Base-by-base conservation (phyloP, 2,329 filamentous ascomycete species). In the Taxawa tesnikishii region DNA sequence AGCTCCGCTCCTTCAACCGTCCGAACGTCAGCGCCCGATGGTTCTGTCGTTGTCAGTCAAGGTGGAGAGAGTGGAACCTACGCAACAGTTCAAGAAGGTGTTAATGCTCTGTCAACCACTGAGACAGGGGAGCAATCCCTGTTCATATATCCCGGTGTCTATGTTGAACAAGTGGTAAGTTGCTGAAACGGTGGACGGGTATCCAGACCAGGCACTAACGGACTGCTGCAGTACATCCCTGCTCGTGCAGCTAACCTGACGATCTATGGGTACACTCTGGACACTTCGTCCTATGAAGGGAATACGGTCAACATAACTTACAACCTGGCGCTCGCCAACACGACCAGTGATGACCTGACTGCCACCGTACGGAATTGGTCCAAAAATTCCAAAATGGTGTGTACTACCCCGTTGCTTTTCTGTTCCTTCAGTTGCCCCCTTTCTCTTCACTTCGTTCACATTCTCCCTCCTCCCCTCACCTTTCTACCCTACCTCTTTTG, bases 31-130 rank as follows among this genome's bases (percentile, higher is more conserved):
- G 48, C 65, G n/a, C 70, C 69, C 3, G 44, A 55, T 3, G 68
- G 67, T 12, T 67, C 67, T 31, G 51, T 72, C 3, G 56, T 61
- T 3, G 70, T 72, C 13, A 53, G 54, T 25, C 37, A 39, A 23
- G 48, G 9, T 11, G 55, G 54, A 21, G 51, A 54, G 17, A n/a
- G n/a, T n/a, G n/a, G n/a, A n/a, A n/a, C n/a, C n/a, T 68, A 65
- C 46, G 53, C 53, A 43, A 65, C 48, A 36, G 54, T 78, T 23
- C 68, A 73, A 46, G 53, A 62, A 10, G 75, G 74, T 5, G 28
- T 30, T 8, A 18, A 13, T n/a, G 28, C 28, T 12, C 15, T 30
- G 5, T n/a, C 15, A 15, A 14, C 25, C 12, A 30, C 28, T 12
- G 26, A 13, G 15, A 36, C 34, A 6, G 24, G 12, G 6, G 24